Conservation (phyloP, 148 eudicot species). For the Fagopyrum homotropicum region DNA sequence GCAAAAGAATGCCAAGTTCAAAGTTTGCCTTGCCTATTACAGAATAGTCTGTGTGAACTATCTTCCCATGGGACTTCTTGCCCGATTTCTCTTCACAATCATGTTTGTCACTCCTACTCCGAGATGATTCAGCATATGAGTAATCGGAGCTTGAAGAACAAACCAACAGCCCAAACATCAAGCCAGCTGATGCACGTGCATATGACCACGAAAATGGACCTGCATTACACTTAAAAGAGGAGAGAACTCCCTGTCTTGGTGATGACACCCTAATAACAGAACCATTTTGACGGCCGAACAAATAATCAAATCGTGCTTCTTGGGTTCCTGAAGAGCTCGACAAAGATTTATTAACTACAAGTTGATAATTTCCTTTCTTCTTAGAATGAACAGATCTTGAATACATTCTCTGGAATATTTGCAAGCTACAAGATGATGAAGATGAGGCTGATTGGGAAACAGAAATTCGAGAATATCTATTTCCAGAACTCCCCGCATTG, state of each 20-base stretch:
- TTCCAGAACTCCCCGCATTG: conserved; percentile 23
- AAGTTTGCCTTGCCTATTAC: conserved; percentile 53
- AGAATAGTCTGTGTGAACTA: conserved; percentile 67
- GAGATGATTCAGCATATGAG: conserved; percentile 49
- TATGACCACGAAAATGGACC: conserved; percentile 38
- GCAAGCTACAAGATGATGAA: conserved; percentile 28
- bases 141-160: conserved; percentile 53
- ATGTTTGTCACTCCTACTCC: conserved; percentile 21
- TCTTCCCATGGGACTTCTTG: conserved; percentile 60
- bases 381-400: conserved; percentile 19
- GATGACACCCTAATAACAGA: conserved; percentile 34
- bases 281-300: conserved; percentile 26
- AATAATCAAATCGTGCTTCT: conserved; percentile 29
- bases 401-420: conserved; percentile 27
- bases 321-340: conserved; percentile 20
- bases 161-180: conserved; percentile 52
- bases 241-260: conserved; percentile 33
- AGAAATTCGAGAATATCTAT: conserved; percentile 25
- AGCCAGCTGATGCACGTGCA: conserved; percentile 36
- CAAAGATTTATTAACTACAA: conserved; percentile 27
- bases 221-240: conserved; percentile 30
- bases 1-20: not conserved
- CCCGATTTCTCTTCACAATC: conserved; percentile 25
- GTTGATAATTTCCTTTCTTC: conserved; percentile 25
- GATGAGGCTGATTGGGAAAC: conserved; percentile 25